phyloP scores from a whole-genome alignment of 106 monocot genomes.

The Dendrobium officinale region DNA sequence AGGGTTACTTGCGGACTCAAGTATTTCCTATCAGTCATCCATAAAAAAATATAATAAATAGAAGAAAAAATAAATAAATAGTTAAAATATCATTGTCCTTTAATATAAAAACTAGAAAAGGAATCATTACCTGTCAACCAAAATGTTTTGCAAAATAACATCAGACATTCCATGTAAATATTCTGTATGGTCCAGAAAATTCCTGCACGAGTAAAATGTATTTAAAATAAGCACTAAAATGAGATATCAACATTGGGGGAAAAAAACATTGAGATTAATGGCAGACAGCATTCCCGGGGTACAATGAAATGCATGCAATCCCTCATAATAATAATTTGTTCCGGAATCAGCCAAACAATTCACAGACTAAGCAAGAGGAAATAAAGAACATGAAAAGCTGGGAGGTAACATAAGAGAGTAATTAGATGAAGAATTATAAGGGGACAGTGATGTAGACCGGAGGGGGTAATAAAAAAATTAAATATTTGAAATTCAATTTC shows the following conservation, averaged over 20 bases:
- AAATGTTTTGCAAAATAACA: conserved; percentile 54
- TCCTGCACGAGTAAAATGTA: conserved; percentile 36
- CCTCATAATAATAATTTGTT: neutral
- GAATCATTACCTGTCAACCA: conserved; percentile 57
- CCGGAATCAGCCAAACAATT: neutral
- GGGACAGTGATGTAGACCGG: neutral
- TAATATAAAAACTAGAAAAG: neutral
- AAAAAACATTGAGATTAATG: neutral
- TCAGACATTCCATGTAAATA: conserved; percentile 81
- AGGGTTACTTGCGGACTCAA: too few relatives aligned
- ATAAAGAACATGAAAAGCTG: neutral
- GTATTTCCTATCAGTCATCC: neutral
- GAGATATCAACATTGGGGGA: neutral
- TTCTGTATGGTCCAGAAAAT: conserved; percentile 92
- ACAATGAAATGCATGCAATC: neutral
- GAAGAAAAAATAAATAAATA: neutral
- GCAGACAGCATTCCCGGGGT: neutral
- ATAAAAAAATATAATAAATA: neutral
- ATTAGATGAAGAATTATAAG: conserved; percentile 8
- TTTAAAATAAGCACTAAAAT: neutral
- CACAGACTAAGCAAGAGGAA: neutral
- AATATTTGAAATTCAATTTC: too few relatives aligned
- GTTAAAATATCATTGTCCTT: neutral
- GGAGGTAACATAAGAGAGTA: neutral
- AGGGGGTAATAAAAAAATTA: too few relatives aligned